phyloP scores from a whole-genome alignment of 139 green algal species.

The Tetraselmis chui region DNA sequence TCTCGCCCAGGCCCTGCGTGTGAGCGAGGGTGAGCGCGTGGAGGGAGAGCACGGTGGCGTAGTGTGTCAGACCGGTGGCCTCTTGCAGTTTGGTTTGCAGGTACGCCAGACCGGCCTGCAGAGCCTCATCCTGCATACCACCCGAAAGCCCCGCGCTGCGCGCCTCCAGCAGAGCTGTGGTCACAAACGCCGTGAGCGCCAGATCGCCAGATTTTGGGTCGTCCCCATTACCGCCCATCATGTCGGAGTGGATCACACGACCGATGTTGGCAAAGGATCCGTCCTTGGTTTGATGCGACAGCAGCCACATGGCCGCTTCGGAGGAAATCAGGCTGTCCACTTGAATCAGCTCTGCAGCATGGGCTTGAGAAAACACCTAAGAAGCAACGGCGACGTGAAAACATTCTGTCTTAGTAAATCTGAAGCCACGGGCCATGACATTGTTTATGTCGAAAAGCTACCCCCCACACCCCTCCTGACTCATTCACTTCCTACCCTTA shows the following conservation, averaged over 20 bases:
- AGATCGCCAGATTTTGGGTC: neutral
- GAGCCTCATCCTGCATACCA: neutral
- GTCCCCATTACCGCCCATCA: conserved; percentile 1
- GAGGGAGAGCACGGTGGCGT: neutral
- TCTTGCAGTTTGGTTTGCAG: neutral
- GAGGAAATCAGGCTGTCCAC: neutral
- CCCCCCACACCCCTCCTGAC: no score
- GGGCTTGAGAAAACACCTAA: conserved; percentile 6
- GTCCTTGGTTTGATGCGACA: neutral
- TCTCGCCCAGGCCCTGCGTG: neutral
- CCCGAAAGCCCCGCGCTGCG: neutral
- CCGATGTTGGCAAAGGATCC: conserved; percentile 6
- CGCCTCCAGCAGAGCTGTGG: neutral
- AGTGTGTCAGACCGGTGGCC: neutral
- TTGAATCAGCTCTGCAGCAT: neutral
- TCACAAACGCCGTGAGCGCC: conserved; percentile 8
- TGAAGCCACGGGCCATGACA: no score
- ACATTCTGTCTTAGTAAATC: no score
- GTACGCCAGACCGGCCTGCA: neutral
- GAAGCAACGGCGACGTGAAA: no score
- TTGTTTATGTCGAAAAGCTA: no score
- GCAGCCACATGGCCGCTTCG: neutral
- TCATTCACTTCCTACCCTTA: no score
- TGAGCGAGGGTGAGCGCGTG: neutral
- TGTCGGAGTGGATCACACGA: conserved; percentile 13